A percentile compares a stretch with the other conserved stretches of the same genome.
Evolutionary conservation across 805 yeast species (phyloP).

Genomic region (Huiozyma naganishii): DNA sequence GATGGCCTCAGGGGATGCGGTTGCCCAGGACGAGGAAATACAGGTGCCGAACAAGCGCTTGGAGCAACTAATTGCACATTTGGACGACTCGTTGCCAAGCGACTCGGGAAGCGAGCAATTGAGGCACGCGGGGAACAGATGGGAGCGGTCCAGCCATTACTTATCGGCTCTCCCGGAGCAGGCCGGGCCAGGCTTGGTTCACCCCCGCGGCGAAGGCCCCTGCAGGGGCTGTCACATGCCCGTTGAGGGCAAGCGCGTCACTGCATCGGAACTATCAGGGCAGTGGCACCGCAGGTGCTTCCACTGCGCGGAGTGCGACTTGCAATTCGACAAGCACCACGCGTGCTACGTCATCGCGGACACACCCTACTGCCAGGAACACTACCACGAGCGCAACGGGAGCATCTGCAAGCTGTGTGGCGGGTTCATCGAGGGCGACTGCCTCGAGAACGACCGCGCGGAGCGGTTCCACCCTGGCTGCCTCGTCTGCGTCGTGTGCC

Average conservation of each 20-base stretch:
- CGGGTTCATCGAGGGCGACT: constrained; percentile 78
- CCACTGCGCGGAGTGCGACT: constrained; percentile 54
- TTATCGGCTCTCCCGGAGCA: too few species aligned
- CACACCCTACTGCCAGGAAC: constrained; percentile 69
- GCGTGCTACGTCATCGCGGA: constrained; percentile 72
- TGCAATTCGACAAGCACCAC: constrained; percentile 45
- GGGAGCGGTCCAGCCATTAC: too few species aligned
- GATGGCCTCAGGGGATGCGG: too few species aligned
- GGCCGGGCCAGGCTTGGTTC: constrained; percentile 1
- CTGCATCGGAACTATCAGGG: constrained; percentile 50
- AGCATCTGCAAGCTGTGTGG: constrained; percentile 66
- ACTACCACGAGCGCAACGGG: constrained; percentile 63
- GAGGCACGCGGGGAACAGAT: too few species aligned
- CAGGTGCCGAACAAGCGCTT: too few species aligned
- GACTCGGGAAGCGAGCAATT: too few species aligned
- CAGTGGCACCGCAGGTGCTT: constrained; percentile 93
- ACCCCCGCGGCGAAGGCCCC: constrained; percentile 62
- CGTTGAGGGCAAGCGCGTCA: constrained; percentile 25
- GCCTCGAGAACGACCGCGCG: constrained; percentile 63
- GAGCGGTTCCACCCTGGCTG: constrained; percentile 73
- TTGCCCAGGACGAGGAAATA: too few species aligned
- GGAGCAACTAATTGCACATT: too few species aligned
- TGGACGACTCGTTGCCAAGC: too few species aligned
- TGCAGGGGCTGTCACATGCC: constrained; percentile 61
- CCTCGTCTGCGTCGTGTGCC: constrained; percentile 57